Percentiles rank a stretch among this genome's conserved stretches.
Conservation (phyloP, 495 filamentous ascomycete genomes). For the Achaetomiella virescens region DNA sequence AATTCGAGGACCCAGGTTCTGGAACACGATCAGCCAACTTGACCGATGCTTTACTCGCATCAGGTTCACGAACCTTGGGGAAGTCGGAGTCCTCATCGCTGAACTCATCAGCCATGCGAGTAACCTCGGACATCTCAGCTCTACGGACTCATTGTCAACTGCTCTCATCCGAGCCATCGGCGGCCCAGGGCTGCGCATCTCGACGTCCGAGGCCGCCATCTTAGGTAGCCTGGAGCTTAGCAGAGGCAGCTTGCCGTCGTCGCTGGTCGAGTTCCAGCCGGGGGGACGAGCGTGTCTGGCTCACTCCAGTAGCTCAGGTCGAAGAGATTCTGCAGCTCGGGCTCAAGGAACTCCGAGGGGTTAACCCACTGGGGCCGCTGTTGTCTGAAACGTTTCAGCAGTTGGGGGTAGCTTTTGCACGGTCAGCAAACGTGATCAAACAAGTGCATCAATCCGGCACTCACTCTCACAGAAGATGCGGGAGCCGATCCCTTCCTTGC, state of each 20-base stretch:
- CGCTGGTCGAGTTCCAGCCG: slow-evolving; percentile 55
- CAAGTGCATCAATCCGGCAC: not conserved
- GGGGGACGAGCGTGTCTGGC: slow-evolving; percentile 48
- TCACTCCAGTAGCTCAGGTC: slow-evolving; percentile 55
- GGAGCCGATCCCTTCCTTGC: slow-evolving; percentile 13
- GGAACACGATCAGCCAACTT: not conserved
- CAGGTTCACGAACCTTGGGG: slow-evolving; percentile 22
- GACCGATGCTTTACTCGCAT: not conserved
- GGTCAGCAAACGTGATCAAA: not conserved
- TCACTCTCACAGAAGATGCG: slow-evolving; percentile 15
- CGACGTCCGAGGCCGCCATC: slow-evolving; percentile 25
- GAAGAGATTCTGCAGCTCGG: slow-evolving; percentile 62
- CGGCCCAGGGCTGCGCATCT: slow-evolving; percentile 28
- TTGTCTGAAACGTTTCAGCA: slow-evolving; percentile 27
- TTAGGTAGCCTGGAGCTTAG: slow-evolving; percentile 49
- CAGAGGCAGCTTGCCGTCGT: slow-evolving; percentile 48
- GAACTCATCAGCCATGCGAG: slow-evolving; percentile 48
- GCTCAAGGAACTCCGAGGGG: slow-evolving; percentile 41
- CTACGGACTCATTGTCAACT: slow-evolving; percentile 30
- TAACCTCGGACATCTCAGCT: slow-evolving; percentile 20
- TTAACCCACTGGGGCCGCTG: slow-evolving; percentile 42
- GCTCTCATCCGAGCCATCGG: slow-evolving; percentile 38
- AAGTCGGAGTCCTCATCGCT: slow-evolving; percentile 41
- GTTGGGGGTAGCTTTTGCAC: slow-evolving; percentile 14
- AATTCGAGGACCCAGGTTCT: not conserved